These are phyloP conservation scores for Emericellopsis atlantica DNA, from an alignment of 2,329 filamentous ascomycete genomes.

Conservation along the genomic window DNA sequence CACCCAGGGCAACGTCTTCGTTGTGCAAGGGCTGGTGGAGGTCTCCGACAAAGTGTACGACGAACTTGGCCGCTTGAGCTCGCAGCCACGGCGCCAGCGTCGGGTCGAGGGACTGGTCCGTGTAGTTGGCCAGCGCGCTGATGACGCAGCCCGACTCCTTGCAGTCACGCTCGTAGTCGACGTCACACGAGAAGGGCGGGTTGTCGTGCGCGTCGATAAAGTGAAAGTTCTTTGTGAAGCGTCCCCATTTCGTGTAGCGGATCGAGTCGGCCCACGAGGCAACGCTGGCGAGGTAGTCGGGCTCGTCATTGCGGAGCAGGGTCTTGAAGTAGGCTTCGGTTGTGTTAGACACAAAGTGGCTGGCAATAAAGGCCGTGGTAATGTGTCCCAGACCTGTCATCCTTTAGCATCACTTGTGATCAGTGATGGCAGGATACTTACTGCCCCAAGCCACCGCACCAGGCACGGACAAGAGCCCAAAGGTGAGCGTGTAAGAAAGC, in stretches of 20 bases:
- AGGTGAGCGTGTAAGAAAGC: conserved; percentile 13
- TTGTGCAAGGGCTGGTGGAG: conserved; percentile 58
- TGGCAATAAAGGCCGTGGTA: conserved; percentile 51
- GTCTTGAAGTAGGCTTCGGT: conserved; percentile 45
- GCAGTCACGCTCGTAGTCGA: conserved; percentile 49
- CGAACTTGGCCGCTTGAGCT: conserved; percentile 51
- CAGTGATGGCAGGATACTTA: conserved; percentile 11
- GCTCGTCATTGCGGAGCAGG: conserved; percentile 39
- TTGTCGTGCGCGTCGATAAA: conserved; percentile 57
- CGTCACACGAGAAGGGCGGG: conserved; percentile 43
- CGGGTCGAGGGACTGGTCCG: conserved; percentile 35
- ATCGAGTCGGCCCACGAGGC: conserved; percentile 57
- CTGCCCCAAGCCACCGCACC: conserved; percentile 27
- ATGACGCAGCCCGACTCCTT: conserved; percentile 49
- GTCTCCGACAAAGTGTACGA: conserved; percentile 57
- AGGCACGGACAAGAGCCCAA: conserved; percentile 19
- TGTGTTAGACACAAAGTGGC: conserved; percentile 41
- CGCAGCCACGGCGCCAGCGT: conserved; percentile 30
- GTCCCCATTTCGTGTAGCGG: conserved; percentile 50
- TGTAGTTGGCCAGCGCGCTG: conserved; percentile 47
- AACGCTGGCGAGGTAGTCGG: conserved; percentile 47
- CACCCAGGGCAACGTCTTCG: conserved; percentile 50
- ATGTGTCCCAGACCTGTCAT: conserved; percentile 47
- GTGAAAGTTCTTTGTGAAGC: conserved; percentile 50
- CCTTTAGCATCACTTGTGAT: conserved; percentile 3